These are phyloP conservation scores for Vitis hybrid DNA, from an alignment of 177 flowering plant species.

Conservation along the genomic window DNA sequence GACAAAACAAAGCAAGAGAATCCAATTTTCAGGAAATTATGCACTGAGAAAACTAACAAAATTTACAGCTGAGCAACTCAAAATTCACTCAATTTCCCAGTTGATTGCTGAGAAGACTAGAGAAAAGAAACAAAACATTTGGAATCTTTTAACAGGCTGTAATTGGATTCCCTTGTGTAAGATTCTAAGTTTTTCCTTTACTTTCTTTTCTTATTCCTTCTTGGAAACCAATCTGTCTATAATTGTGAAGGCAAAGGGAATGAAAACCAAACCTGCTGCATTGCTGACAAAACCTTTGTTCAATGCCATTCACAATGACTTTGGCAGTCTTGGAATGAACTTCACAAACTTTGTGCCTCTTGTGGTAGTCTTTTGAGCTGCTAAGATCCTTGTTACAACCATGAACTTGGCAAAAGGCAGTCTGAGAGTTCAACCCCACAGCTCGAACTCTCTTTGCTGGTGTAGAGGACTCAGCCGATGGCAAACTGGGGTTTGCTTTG, in stretches of 20 bases:
- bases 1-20: too few species aligned
- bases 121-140: too few species aligned
- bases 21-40: too few species aligned
- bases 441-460: slow-evolving; percentile 30
- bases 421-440: slow-evolving; percentile 15
- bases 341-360: slow-evolving; percentile 82
- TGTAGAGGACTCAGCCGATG: slow-evolving; percentile 25
- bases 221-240: neutral
- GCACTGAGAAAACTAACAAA: too few species aligned
- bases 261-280: slow-evolving; percentile 68
- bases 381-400: slow-evolving; percentile 78
- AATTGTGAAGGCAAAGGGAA: neutral
- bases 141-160: neutral
- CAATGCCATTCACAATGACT: slow-evolving; percentile 69
- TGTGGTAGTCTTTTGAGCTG: slow-evolving; percentile 71
- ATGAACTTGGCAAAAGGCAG: slow-evolving; percentile 59
- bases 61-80: too few species aligned
- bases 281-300: slow-evolving; percentile 87
- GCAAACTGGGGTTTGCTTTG: slow-evolving; percentile 7
- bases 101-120: too few species aligned
- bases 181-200: neutral
- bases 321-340: slow-evolving; percentile 69
- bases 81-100: too few species aligned
- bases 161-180: neutral
- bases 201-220: neutral